phyloP scores from a whole-genome alignment of 768 basidiomycete species.

The Dacryopinax primogenitus region DNA sequence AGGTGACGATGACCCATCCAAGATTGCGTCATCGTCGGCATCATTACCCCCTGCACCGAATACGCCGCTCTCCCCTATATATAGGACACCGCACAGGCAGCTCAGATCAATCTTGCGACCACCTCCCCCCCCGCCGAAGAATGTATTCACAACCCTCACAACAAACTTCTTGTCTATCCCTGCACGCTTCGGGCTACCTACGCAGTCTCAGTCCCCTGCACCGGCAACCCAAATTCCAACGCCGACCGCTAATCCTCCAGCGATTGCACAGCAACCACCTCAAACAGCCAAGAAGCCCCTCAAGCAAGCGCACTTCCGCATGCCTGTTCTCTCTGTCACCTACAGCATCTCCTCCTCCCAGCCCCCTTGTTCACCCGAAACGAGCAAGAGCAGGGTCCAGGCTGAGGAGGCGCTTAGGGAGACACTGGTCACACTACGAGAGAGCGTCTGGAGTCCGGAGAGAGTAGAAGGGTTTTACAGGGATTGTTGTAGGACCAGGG shows the following conservation, averaged over 20 bases:
- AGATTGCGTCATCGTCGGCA: background rate
- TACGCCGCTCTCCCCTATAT: background rate
- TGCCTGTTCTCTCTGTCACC: conserved; percentile 71
- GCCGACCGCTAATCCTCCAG: background rate
- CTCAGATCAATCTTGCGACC: background rate
- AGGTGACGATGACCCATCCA: no score
- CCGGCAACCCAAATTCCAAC: background rate
- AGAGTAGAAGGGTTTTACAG: conserved; percentile 77
- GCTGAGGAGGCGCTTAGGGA: conserved; percentile 65
- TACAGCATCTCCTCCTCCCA: conserved; percentile 81
- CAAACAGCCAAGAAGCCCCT: conserved; percentile 39
- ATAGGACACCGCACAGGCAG: background rate
- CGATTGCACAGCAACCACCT: background rate
- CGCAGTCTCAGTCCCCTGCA: background rate
- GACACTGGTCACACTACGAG: conserved; percentile 33
- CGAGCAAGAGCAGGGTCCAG: conserved; percentile 71
- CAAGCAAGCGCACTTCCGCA: conserved; percentile 81
- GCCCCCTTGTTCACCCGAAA: conserved; percentile 65
- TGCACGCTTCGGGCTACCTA: background rate
- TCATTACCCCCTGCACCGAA: background rate
- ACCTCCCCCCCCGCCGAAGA: background rate
- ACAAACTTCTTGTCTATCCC: background rate
- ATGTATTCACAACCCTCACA: background rate
- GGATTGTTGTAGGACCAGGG: conserved; percentile 67
- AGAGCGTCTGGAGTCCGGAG: conserved; percentile 64